Base-by-base conservation (phyloP, 768 basidiomycete genomes). In the Chalciporus pseudorubinellus region DNA sequence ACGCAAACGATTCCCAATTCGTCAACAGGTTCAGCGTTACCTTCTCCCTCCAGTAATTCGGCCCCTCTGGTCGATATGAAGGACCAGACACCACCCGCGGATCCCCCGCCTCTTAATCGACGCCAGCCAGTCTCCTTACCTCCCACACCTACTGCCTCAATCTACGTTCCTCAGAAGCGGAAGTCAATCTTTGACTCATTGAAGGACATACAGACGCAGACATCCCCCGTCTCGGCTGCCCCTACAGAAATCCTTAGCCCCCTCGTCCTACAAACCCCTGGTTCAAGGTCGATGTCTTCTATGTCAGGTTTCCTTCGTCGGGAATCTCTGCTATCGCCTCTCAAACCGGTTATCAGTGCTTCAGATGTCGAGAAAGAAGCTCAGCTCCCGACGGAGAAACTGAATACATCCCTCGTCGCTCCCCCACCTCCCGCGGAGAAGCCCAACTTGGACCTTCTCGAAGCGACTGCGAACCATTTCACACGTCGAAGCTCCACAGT, bases 401-500 rank as follows among this genome's bases (percentile, higher is more conserved):
- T 38, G 16, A n/a, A 42, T 14, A 49, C 47, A 14, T 47, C 59
- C 3, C 34, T 50, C 22, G 45, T 24, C 4, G 12, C 51, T 1
- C 29, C 11, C 3, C 51, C 56, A 16, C 33, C 46, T 12, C 43
- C 47, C 1, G 29, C 16, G 22, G 38, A 57, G 39, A 66, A 61
- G 24, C 61, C 59, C 8, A 46, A 39, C 34, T 39, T 59, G 8
- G 60, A 53, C 38, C 61, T 67, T 28, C 60, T 78, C 61, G 65
- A 75, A 51, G 69, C 67, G 47, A 72, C 66, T 48, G 80, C 78
- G 7, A 44, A 72, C 16, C 61, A 61, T 3, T 83, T 84, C 60
- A 66, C 63, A 19, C 72, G 69, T 41, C 72, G 68, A 48, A 67
- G 75, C 22, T 52, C 60, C 20, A 48, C 75, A 24, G 73, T 84